A percentile compares a stretch with the other conserved stretches of the same genome.
Evolutionary conservation across 129 eudicot species (phyloP).

Genomic region (Oenanthe sinensis): DNA sequence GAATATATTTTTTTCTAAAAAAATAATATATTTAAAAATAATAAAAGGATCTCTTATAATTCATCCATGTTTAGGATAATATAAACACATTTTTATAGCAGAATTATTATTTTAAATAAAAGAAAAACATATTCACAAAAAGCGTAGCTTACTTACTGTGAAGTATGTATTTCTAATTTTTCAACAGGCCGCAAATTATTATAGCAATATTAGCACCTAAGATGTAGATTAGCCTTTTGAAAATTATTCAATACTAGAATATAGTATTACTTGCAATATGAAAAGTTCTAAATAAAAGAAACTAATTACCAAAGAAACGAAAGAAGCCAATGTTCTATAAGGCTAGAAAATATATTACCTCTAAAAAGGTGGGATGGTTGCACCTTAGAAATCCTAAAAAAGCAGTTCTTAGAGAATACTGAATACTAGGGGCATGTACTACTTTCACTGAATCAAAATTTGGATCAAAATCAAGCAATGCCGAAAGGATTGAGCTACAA

Average conservation of each 20-base stretch:
- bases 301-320: neutral
- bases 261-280: neutral
- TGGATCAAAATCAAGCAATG: slow-evolving; percentile 59
- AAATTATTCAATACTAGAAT: neutral
- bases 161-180: neutral
- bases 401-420: slow-evolving; percentile 78
- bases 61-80: neutral
- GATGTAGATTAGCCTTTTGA: neutral
- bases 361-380: slow-evolving; percentile 59
- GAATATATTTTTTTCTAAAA: neutral
- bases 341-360: slow-evolving; percentile 39
- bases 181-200: neutral
- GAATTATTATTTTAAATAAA: neutral
- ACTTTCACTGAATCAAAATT: slow-evolving; percentile 43
- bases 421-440: slow-evolving; percentile 64
- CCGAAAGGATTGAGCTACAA: slow-evolving; percentile 46
- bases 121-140: neutral
- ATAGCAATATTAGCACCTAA: neutral
- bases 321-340: neutral
- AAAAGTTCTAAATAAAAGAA: neutral
- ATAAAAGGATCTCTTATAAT: neutral
- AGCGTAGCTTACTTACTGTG: neutral
- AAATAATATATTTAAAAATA: neutral
- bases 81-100: too few species aligned
- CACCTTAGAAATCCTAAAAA: slow-evolving; percentile 80